phyloP scores from a whole-genome alignment of 129 eudicot genomes.

The Sambucus nigra region DNA sequence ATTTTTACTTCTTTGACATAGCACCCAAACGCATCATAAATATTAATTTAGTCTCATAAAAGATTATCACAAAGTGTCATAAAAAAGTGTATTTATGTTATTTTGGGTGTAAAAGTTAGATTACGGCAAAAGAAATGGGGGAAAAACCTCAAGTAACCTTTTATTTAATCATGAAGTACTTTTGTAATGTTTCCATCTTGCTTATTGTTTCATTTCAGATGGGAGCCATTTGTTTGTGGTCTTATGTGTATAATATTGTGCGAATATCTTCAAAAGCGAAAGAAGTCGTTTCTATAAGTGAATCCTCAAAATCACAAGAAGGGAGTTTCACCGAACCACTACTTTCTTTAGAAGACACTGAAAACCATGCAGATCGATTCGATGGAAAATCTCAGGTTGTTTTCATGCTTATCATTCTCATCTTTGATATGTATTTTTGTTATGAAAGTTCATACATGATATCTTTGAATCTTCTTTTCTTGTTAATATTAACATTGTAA shows the following conservation, averaged over 20 bases:
- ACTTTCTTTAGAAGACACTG: constrained; percentile 19
- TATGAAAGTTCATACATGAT: too few relatives aligned
- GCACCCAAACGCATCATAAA: too few relatives aligned
- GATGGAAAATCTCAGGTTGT: constrained; percentile 25
- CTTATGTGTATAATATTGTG: constrained; percentile 68
- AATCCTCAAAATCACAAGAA: constrained; percentile 7
- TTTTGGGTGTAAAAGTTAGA: too few relatives aligned
- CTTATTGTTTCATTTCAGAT: constrained; percentile 34
- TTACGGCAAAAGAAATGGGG: too few relatives aligned
- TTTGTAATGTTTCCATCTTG: background rate
- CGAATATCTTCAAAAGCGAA: constrained; percentile 35
- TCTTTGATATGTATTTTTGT: background rate
- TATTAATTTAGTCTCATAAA: too few relatives aligned
- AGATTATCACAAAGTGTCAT: too few relatives aligned
- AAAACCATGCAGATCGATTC: constrained; percentile 10
- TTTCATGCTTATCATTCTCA: background rate
- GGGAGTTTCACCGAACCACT: constrained; percentile 26
- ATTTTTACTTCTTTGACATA: too few relatives aligned
- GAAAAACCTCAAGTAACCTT: too few relatives aligned
- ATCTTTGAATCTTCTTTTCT: too few relatives aligned
- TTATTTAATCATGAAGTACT: too few relatives aligned
- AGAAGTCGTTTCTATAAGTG: constrained; percentile 4
- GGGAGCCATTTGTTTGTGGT: constrained; percentile 77
- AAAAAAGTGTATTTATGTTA: too few relatives aligned
- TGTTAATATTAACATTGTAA: too few relatives aligned